Conservation (phyloP, 495 filamentous ascomycete species). For the Ascodesmis nigricans region DNA sequence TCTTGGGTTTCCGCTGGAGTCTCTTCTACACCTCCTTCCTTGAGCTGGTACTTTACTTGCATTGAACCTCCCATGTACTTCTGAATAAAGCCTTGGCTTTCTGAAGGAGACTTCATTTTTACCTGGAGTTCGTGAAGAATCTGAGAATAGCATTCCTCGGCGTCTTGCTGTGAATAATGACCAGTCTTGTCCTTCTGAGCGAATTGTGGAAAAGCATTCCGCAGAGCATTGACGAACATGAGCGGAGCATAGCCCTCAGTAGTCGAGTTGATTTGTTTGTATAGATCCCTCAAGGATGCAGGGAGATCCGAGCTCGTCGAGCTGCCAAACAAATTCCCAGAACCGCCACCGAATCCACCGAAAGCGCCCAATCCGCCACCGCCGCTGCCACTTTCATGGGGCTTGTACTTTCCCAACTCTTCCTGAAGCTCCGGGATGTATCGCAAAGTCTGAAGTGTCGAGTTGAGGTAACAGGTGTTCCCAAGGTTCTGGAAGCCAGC, state of each 20-base stretch:
- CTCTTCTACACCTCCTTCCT: slow-evolving; percentile 57
- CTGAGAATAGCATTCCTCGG: slow-evolving; percentile 95
- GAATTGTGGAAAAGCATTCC: slow-evolving; percentile 76
- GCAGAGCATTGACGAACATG: slow-evolving; percentile 63
- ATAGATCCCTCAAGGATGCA: slow-evolving; percentile 59
- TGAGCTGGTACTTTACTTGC: slow-evolving; percentile 52
- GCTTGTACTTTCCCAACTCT: slow-evolving; percentile 48
- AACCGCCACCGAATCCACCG: slow-evolving; percentile 19
- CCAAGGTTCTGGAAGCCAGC: slow-evolving; percentile 82
- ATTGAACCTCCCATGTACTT: slow-evolving; percentile 74
- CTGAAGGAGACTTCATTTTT: slow-evolving; percentile 44
- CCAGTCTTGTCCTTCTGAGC: slow-evolving; percentile 64
- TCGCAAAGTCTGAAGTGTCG: slow-evolving; percentile 72
- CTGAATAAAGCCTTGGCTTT: slow-evolving; percentile 48
- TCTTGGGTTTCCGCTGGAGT: slow-evolving; percentile 41
- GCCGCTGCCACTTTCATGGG: slow-evolving; percentile 19
- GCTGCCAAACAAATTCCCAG: slow-evolving; percentile 27
- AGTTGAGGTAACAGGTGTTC: slow-evolving; percentile 97
- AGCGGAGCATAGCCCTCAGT: slow-evolving; percentile 72
- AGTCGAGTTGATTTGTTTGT: slow-evolving; percentile 81
- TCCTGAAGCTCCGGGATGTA: slow-evolving; percentile 80
- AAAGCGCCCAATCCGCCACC: slow-evolving; percentile 11
- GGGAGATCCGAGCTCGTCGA: slow-evolving; percentile 50
- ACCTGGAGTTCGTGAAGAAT: slow-evolving; percentile 69
- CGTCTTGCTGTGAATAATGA: slow-evolving; percentile 82